phyloP scores from a whole-genome alignment of 148 eudicot species.

The Beta vulgaris region DNA sequence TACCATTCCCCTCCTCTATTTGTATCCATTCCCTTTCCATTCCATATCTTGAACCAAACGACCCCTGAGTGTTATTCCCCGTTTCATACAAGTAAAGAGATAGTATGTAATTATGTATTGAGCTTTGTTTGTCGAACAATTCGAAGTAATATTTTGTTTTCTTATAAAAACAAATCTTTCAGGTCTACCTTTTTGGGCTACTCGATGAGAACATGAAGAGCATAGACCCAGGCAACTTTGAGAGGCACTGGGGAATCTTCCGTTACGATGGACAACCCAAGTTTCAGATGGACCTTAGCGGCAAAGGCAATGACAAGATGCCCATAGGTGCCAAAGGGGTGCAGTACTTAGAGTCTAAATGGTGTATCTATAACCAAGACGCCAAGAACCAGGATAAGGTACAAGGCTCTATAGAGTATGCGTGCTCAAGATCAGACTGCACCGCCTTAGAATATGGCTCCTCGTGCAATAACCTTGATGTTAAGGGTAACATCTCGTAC shows the following conservation, averaged over 20 bases:
- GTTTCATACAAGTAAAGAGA: no score
- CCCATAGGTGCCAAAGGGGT: conserved; percentile 48
- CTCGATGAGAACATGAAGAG: conserved; percentile 57
- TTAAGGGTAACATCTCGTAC: conserved; percentile 35
- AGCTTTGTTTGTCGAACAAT: no score
- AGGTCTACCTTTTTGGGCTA: conserved; percentile 48
- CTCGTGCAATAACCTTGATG: conserved; percentile 36
- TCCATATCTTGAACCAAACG: no score
- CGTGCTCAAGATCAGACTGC: conserved; percentile 57
- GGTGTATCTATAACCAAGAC: conserved; percentile 46
- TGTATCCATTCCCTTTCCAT: no score
- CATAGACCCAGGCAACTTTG: conserved; percentile 50
- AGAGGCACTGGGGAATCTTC: conserved; percentile 64
- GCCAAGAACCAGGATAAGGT: conserved; percentile 15
- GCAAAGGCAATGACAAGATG: conserved; percentile 31
- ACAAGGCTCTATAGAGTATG: conserved; percentile 27
- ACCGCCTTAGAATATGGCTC: conserved; percentile 38
- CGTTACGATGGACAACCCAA: conserved; percentile 56
- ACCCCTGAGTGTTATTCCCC: no score
- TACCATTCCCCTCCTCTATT: no score
- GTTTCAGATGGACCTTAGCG: conserved; percentile 42
- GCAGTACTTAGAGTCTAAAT: conserved; percentile 40
- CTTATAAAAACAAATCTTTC: neutral
- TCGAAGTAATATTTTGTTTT: no score
- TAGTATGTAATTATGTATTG: no score